These are phyloP conservation scores for Xylariaceae sp. DNA, from an alignment of 2,329 filamentous ascomycete species.

Conservation along the genomic window DNA sequence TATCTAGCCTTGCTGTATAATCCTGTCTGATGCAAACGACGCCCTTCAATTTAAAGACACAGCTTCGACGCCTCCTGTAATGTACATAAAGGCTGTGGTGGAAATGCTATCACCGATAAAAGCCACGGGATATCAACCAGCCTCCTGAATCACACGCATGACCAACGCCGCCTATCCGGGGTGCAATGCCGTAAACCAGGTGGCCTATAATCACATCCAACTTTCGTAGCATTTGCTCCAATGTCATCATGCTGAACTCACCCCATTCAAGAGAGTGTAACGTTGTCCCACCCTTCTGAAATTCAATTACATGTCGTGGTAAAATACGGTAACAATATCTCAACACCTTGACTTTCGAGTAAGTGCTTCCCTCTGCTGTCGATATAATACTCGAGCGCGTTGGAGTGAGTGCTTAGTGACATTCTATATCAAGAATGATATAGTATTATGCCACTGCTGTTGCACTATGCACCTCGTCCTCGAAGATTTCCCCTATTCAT, in stretches of 20 bases:
- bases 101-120: conserved; percentile 24
- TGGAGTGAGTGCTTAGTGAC: background rate
- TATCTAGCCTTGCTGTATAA: too few relatives aligned
- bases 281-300: background rate
- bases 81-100: conserved; percentile 17
- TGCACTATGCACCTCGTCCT: background rate
- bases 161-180: conserved; percentile 25
- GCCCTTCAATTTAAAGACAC: background rate
- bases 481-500: background rate
- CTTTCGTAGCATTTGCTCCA: conserved; percentile 6
- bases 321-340: conserved; percentile 20
- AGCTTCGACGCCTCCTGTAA: conserved; percentile 12
- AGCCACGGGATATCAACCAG: conserved; percentile 18
- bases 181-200: conserved; percentile 19
- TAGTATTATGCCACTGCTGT: background rate
- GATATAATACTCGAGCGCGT: background rate
- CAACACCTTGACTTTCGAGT: conserved; percentile 1
- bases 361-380: background rate
- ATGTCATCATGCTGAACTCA: background rate
- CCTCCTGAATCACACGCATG: conserved; percentile 11
- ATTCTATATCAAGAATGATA: background rate
- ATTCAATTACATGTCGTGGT: conserved; percentile 10
- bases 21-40: background rate
- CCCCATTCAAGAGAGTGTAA: background rate
- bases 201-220: conserved; percentile 24